Evolutionary conservation across 108 stramenopile species (phyloP).

Genomic region (Nitzschia sp.): DNA sequence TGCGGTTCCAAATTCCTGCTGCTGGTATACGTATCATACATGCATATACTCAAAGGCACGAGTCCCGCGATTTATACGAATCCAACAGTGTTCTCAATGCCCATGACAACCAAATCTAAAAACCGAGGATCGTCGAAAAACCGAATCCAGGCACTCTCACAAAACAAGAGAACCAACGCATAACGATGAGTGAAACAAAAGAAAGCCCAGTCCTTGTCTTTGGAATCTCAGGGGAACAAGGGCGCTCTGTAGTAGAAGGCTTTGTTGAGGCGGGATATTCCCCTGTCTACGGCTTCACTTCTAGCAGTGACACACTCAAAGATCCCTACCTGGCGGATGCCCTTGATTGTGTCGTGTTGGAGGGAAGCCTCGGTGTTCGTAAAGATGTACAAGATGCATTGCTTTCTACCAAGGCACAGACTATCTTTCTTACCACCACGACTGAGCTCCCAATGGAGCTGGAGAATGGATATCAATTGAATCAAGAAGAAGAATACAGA

Average conservation of each 20-base stretch:
- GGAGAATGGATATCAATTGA: slow-evolving; percentile 33
- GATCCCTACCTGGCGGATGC: slow-evolving; percentile 36
- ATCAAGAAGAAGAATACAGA: slow-evolving; percentile 50
- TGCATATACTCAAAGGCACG: no score
- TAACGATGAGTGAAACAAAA: not conserved
- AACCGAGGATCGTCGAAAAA: no score
- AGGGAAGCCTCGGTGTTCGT: slow-evolving; percentile 22
- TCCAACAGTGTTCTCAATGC: no score
- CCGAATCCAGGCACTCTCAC: not conserved
- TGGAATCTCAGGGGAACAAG: slow-evolving; percentile 60
- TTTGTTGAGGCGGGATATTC: slow-evolving; percentile 42
- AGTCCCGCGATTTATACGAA: no score
- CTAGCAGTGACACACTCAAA: slow-evolving; percentile 4
- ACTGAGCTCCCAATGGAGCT: slow-evolving; percentile 46
- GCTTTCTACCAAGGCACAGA: slow-evolving; percentile 23
- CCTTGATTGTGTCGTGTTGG: slow-evolving; percentile 19
- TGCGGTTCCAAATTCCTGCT: no score
- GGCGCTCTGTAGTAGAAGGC: slow-evolving; percentile 48
- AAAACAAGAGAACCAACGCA: not conserved
- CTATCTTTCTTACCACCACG: slow-evolving; percentile 58
- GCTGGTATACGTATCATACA: no score
- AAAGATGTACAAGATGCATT: slow-evolving; percentile 33
- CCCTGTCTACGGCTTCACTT: slow-evolving; percentile 54
- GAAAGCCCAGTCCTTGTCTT: slow-evolving; percentile 44
- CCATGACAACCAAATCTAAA: no score